Evolutionary conservation across 768 basidiomycete species (phyloP), one percentile per base, ranked within the genome.

Genomic region (Strobilomyces confusus): DNA sequence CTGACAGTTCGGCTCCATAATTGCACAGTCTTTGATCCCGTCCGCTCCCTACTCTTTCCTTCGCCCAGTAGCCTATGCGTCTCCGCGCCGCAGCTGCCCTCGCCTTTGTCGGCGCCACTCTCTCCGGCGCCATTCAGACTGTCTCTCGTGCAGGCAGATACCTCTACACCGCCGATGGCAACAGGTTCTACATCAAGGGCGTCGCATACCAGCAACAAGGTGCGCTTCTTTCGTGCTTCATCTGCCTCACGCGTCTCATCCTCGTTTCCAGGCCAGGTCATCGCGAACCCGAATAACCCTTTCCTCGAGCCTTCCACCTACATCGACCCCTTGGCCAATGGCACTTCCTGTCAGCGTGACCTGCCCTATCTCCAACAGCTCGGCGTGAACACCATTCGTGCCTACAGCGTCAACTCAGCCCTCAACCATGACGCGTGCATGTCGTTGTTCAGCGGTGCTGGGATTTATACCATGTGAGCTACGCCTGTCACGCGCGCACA

Each of bases 391-490:
- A 75, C 86, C 37, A 76, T 97, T 45, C 86, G 92, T 51, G 86
- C 86, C 2, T 97, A 97, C 76, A 89, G 86, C 52, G 92, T 95
- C 57, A 80, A 94, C 65, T 80, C 90, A 0, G 77, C 84, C 32
- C 71, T 86, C 52, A 87, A 95, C 70, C 94, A 98, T 57, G 92
- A 94, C 67, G 72, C 72, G 1, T 98, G 94, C 71, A 95, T 98
- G 94, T 69, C 69, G 34, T 69, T 82, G 14, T 78, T 97, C 55
- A 86, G 83, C 61, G 69, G 71, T 20, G 91, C 91, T 34, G 87
- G 87, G 25, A 97, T 97, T 51, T 95, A 97, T 70, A 80, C 87
- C 48, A 86, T 95, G 93, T 95, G 58, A 64, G 87, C 75, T 1
- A 15, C 38, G 25, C 14, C 29, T 49, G 45, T 29, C 9, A 52